Conservation (phyloP, 331 rosid genomes). For the Spiraea crenata region DNA sequence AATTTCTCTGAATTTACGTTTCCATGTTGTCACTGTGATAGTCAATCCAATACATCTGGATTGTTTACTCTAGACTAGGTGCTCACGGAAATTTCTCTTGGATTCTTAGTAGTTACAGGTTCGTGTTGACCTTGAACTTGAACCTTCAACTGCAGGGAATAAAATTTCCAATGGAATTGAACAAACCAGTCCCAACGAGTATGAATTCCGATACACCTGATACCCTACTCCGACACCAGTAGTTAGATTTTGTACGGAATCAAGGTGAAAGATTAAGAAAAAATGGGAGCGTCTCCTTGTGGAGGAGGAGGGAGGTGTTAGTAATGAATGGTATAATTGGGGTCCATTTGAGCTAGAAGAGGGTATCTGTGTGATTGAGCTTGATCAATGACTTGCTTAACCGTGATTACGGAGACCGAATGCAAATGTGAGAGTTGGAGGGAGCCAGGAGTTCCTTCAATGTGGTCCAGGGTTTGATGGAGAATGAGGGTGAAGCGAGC, state of each 20-base stretch:
- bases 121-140: neutral
- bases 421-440: conserved; percentile 82
- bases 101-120: neutral
- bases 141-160: neutral
- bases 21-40: too few species aligned
- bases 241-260: conserved; percentile 63
- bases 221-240: conserved; percentile 26
- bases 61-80: too few species aligned
- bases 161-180: neutral
- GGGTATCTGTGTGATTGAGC: conserved; percentile 61
- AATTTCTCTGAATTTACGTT: too few species aligned
- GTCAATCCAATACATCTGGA: too few species aligned
- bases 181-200: neutral
- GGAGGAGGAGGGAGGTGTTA: conserved; percentile 69
- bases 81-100: neutral
- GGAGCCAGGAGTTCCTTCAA: conserved; percentile 71
- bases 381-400: conserved; percentile 49
- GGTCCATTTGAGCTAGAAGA: conserved; percentile 63
- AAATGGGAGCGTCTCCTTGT: conserved; percentile 30
- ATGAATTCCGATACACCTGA: conserved; percentile 21
- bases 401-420: conserved; percentile 47
- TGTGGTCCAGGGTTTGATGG: conserved; percentile 48
- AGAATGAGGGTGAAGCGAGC: conserved; percentile 31
- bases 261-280: conserved; percentile 35
- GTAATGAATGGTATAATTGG: conserved; percentile 70